Evolutionary conservation across 2,329 filamentous ascomycete species (phyloP), one percentile per base, ranked within the genome.

Genomic region (Fusarium chlamydosporum): DNA sequence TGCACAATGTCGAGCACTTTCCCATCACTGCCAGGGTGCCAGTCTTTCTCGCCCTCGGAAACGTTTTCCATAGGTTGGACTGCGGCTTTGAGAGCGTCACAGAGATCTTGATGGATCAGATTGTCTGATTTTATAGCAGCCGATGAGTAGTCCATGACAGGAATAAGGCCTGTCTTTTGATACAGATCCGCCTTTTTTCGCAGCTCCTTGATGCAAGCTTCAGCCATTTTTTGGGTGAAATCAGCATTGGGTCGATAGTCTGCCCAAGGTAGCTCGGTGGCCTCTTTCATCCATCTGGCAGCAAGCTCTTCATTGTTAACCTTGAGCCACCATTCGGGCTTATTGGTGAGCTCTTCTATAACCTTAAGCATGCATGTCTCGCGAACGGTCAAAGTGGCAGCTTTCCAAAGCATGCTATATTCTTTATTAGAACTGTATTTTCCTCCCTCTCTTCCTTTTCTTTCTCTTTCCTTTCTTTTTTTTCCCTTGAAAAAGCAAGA

Each of bases 21-120:
- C 4, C 61, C 64, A 10, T 66, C 55, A 20, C 63, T 72, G 4
- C 61, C 50, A 10, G 71, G 71, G 27, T 73, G 71, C 71, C 71
- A 73, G 20, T 73, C 71, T 65, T 85, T 84, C 34, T 80, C 50
- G 0, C 78, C 56, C 8, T 85, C 82, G 0, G 84, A 82, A 1
- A 85, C 80, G 18, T 84, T 75, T 61, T 90, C 84, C 3, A 92
- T 78, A 0, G 73, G 74, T 2, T 75, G 73, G 33, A 86, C 82
- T 2, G 81, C 82, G 4, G 72, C 67, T 29, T 72, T 78, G 4
- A 91, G 78, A 2, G 78, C 75, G 1, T 82, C 16, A 6, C 60
- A 56, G 4, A 79, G 69, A 1, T 67, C 68, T 1, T 71, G 43
- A 2, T 71, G 45, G 13, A 79, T 43, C 33, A 77, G 47, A 4